Evolutionary conservation across 345 rosid species (phyloP).

Genomic region (Hypericum androsaemum): DNA sequence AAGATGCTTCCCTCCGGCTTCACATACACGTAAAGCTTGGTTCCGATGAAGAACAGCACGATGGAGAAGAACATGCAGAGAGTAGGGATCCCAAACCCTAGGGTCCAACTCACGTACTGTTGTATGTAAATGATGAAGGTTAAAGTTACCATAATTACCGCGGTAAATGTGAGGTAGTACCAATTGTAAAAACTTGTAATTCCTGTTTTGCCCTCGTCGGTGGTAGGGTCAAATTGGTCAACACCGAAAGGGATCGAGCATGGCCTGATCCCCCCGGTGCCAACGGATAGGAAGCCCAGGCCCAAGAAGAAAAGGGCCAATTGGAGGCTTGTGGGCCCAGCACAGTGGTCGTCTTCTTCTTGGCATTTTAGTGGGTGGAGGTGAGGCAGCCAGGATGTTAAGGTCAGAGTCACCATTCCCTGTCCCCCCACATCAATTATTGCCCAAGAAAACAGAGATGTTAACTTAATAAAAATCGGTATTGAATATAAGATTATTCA

Average conservation of each 20-base stretch:
- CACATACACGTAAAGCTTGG: conserved; percentile 41
- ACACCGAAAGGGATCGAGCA: conserved; percentile 75
- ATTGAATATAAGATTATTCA: too few relatives aligned
- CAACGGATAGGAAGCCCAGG: conserved; percentile 40
- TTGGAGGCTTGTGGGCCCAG: conserved; percentile 24
- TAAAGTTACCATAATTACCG: conserved; percentile 37
- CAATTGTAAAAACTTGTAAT: conserved; percentile 62
- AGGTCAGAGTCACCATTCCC: conserved; percentile 66
- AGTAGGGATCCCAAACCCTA: conserved; percentile 73
- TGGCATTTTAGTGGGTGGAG: conserved; percentile 59
- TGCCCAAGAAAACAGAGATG: background rate
- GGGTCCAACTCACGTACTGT: conserved; percentile 60
- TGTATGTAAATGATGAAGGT: conserved; percentile 68
- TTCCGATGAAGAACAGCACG: conserved; percentile 46
- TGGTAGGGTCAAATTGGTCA: conserved; percentile 64
- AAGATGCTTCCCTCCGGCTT: conserved; percentile 64
- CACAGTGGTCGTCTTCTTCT: conserved; percentile 20
- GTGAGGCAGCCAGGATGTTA: conserved; percentile 58
- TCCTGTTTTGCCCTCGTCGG: conserved; percentile 58
- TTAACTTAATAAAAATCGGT: too few relatives aligned
- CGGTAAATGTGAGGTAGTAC: conserved; percentile 58
- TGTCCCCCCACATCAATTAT: conserved; percentile 11
- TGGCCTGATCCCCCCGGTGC: conserved; percentile 71
- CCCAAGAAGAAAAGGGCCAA: conserved; percentile 35
- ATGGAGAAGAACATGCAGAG: conserved; percentile 40